These are phyloP conservation scores for Echria macrotheca DNA, from an alignment of 495 filamentous ascomycete genomes.

Conservation along the genomic window DNA sequence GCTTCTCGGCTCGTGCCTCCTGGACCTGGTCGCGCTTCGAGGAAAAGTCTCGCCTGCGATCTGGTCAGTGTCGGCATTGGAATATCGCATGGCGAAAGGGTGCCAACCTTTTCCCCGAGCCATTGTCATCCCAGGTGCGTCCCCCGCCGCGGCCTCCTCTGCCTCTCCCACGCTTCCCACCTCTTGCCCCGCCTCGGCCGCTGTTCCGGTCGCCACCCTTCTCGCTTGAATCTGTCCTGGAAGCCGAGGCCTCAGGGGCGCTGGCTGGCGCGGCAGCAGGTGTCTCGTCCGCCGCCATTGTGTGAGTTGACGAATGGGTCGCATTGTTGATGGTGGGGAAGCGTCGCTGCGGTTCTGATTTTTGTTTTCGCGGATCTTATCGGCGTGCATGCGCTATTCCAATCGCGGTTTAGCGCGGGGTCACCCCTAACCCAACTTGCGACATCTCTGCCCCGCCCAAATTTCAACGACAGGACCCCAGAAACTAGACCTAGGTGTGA, in stretches of 20 bases:
- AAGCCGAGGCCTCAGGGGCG: neutral
- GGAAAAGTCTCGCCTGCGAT: constrained; percentile 14
- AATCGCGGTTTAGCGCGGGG: neutral
- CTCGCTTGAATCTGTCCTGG: too few relatives aligned
- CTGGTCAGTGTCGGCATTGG: constrained; percentile 29
- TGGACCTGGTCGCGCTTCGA: constrained; percentile 62
- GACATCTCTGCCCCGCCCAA: too few relatives aligned
- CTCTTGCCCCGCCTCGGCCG: neutral
- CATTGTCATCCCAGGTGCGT: too few relatives aligned
- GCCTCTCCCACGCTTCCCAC: constrained; percentile 5
- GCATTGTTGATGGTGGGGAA: constrained; percentile 8
- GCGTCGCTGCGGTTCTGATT: neutral
- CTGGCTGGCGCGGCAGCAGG: neutral
- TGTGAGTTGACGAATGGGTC: constrained; percentile 8
- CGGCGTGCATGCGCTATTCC: neutral
- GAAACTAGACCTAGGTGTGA: too few relatives aligned
- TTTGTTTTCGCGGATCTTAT: constrained; percentile 2
- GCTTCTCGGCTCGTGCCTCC: constrained; percentile 51
- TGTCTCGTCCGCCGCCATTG: constrained; percentile 16
- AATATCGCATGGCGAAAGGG: too few relatives aligned
- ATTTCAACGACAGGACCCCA: too few relatives aligned
- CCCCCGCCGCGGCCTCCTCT: constrained; percentile 10
- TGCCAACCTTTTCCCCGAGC: too few relatives aligned
- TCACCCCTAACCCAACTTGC: too few relatives aligned
- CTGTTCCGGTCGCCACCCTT: neutral